Percentiles rank a stretch among this genome's conserved stretches.
phyloP scores from a whole-genome alignment of 164 flowering plant genomes.

The Chimonanthus praecox region DNA sequence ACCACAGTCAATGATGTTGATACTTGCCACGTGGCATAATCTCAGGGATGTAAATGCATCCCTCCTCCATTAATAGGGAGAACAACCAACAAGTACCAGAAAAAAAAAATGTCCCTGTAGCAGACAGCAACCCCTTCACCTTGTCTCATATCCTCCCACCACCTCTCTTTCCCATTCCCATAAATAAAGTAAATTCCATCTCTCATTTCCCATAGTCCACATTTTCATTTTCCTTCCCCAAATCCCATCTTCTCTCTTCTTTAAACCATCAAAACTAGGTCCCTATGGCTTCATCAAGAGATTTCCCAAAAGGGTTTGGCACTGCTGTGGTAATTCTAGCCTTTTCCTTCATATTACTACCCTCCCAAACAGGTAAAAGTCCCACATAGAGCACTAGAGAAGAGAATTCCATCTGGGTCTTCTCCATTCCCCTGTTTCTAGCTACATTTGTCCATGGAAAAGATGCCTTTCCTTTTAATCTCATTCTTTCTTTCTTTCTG shows the following conservation, averaged over 20 bases:
- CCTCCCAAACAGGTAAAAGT: constrained; percentile 29
- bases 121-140: constrained; percentile 15
- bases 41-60: too few species aligned
- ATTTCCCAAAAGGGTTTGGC: constrained; percentile 12
- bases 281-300: constrained; percentile 31
- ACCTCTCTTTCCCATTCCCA: not conserved
- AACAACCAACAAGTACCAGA: constrained; percentile 4
- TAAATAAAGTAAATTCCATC: not conserved
- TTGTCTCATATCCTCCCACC: constrained; percentile 11
- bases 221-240: not conserved
- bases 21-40: too few species aligned
- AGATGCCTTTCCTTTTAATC: not conserved
- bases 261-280: not conserved
- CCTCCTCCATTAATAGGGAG: not conserved
- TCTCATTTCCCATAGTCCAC: not conserved
- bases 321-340: constrained; percentile 22
- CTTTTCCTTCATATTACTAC: constrained; percentile 25
- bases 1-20: not conserved
- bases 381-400: not conserved
- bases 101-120: constrained; percentile 25
- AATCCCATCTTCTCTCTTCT: not conserved
- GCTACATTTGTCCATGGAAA: too few species aligned
- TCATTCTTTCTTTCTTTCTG: not conserved
- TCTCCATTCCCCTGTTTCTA: not conserved
- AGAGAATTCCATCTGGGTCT: not conserved